Conservation (phyloP, 164 flowering plant genomes). For the Chimonanthus praecox region DNA sequence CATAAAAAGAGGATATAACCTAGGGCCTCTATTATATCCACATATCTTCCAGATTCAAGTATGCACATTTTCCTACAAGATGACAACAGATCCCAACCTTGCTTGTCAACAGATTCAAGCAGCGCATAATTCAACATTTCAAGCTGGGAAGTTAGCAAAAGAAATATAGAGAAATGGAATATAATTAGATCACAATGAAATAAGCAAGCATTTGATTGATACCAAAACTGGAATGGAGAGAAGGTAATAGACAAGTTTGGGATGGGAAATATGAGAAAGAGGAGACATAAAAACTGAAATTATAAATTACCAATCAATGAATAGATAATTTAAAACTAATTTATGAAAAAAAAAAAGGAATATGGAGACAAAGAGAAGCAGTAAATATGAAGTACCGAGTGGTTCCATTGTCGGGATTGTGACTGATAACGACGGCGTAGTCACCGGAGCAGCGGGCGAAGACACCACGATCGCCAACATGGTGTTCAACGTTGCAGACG, state of each 20-base stretch:
- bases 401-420: slow-evolving; percentile 51
- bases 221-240: neutral
- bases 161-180: no score
- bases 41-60: no score
- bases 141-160: no score
- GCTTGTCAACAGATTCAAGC: no score
- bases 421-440: slow-evolving; percentile 43
- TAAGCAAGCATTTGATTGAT: no score
- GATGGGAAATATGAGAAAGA: neutral
- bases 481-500: slow-evolving; percentile 57
- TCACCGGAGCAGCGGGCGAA: slow-evolving; percentile 50
- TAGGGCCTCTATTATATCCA: no score
- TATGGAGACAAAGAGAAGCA: neutral
- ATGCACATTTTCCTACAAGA: no score
- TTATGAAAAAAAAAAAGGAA: neutral
- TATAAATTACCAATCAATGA: neutral
- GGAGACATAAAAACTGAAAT: neutral
- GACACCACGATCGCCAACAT: slow-evolving; percentile 51
- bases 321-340: neutral
- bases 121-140: no score
- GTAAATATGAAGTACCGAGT: slow-evolving; percentile 23
- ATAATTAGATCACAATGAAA: no score
- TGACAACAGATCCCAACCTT: no score
- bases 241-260: neutral
- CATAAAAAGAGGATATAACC: no score